These are phyloP conservation scores for Torrubiellomyces zombiae DNA, from an alignment of 2,329 filamentous ascomycete species.

Conservation along the genomic window DNA sequence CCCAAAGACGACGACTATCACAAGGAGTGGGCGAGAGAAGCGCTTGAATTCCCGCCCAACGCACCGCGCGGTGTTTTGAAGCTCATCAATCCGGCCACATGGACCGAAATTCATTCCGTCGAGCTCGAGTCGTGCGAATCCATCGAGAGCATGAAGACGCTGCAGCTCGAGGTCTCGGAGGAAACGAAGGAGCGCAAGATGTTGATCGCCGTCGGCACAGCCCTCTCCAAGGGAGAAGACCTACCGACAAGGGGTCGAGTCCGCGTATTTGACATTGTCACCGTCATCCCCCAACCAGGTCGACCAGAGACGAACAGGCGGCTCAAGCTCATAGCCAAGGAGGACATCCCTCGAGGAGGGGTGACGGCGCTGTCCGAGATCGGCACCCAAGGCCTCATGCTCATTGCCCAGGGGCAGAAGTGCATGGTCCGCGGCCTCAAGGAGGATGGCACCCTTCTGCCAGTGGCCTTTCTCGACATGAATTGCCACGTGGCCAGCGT, in stretches of 20 bases:
- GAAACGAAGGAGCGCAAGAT: constrained; percentile 72
- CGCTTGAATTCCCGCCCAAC: constrained; percentile 44
- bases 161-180: constrained; percentile 82
- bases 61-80: constrained; percentile 59
- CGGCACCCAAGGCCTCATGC: constrained; percentile 73
- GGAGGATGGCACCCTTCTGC: constrained; percentile 81
- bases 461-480: constrained; percentile 96
- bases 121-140: constrained; percentile 59
- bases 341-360: constrained; percentile 81
- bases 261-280: constrained; percentile 81
- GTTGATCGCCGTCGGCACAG: constrained; percentile 72
- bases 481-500: constrained; percentile 81
- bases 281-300: constrained; percentile 78
- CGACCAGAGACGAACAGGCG: constrained; percentile 72
- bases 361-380: constrained; percentile 77
- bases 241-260: constrained; percentile 70
- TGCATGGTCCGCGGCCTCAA: constrained; percentile 93
- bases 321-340: constrained; percentile 71
- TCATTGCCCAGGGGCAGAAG: constrained; percentile 88
- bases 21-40: constrained; percentile 63
- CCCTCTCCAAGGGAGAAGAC: constrained; percentile 78
- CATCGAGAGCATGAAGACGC: constrained; percentile 64
- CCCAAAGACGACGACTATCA: constrained; percentile 77
- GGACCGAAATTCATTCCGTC: constrained; percentile 62
- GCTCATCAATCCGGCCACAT: constrained; percentile 60